Base-by-base conservation (phyloP, 352 stramenopile genomes). In the Phytophthora syringae region DNA sequence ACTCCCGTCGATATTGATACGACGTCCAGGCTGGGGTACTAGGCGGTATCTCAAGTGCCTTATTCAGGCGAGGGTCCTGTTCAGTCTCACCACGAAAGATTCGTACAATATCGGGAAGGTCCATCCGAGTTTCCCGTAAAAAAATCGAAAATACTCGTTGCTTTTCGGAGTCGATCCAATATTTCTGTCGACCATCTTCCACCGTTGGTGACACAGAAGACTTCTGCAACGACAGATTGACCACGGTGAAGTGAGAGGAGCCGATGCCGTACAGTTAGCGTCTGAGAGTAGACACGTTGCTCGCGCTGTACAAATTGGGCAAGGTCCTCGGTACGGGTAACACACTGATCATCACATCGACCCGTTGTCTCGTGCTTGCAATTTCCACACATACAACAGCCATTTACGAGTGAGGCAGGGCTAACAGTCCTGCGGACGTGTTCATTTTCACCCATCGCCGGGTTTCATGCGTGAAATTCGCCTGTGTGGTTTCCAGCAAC, bases 41-140 rank as follows among this genome's bases (percentile, higher is more conserved):
- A 12, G n/a, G 15, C 32, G 49, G 50, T n/a, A 61, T 45, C 37
- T 55, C 50, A 7, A 67, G 24, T 4, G 30, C 43, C 15, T 60
- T 67, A 27, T 67, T 52, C 5, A 50, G 50, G 1, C 59, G 59
- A 20, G 20, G 21, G n/a, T 60, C 59, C 5, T 25, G 16, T 18
- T 11, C 11, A 7, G 58, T 32, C 12, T 67, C 50, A 10, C 50
- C 58, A 34, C 58, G 49, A 27, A 67, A 28, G 25, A 60, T 10
- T 11, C 49, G 49, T 44, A 67, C 58, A 20, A 60, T 60, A 5
- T 67, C 16, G 5, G 58, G 49, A 16, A 67, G 25, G 34, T 36
- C 16, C 22, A 55, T 60, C 1, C 49, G 18, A 13, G 39, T 27
- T 28, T 48, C 45, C 1, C 58, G 37, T 9, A 66, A n/a, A 40